Evolutionary conservation across 148 eudicot species (phyloP).

Genomic region (Nyssa sinensis): DNA sequence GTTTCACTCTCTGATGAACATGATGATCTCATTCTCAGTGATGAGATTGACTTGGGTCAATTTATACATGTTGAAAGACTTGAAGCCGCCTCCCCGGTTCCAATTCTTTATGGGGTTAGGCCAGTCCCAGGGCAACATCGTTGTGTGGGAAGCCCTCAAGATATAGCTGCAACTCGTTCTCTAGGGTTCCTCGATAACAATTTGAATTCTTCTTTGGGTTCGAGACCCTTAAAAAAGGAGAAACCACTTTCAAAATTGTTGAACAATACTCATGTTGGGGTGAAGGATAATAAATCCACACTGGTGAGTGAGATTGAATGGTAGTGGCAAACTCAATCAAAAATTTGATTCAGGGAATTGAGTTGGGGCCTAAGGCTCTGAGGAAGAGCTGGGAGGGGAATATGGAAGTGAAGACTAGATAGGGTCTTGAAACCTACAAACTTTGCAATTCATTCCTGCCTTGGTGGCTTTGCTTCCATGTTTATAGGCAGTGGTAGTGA

Average conservation of each 20-base stretch:
- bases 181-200: slow-evolving; percentile 61
- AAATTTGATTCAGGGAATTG: slow-evolving; percentile 58
- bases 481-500: no score
- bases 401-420: slow-evolving; percentile 54
- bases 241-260: slow-evolving; percentile 40
- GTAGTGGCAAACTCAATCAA: slow-evolving; percentile 42
- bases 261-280: slow-evolving; percentile 27
- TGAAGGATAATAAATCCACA: slow-evolving; percentile 37
- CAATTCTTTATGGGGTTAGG: slow-evolving; percentile 69
- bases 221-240: slow-evolving; percentile 39
- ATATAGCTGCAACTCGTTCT: slow-evolving; percentile 77
- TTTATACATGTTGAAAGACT: slow-evolving; percentile 81
- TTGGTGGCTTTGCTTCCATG: no score
- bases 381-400: slow-evolving; percentile 97
- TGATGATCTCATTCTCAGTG: slow-evolving; percentile 76
- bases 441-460: no score
- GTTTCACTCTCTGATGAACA: slow-evolving; percentile 90
- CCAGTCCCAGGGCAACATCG: slow-evolving; percentile 87
- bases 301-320: slow-evolving; percentile 35
- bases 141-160: slow-evolving; percentile 84
- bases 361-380: slow-evolving; percentile 75
- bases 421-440: no score
- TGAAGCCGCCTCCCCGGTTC: slow-evolving; percentile 82
- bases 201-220: no score
- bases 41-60: slow-evolving; percentile 87